Evolutionary conservation across 441 rosid species (phyloP).

Genomic region (Manihot esculenta): DNA sequence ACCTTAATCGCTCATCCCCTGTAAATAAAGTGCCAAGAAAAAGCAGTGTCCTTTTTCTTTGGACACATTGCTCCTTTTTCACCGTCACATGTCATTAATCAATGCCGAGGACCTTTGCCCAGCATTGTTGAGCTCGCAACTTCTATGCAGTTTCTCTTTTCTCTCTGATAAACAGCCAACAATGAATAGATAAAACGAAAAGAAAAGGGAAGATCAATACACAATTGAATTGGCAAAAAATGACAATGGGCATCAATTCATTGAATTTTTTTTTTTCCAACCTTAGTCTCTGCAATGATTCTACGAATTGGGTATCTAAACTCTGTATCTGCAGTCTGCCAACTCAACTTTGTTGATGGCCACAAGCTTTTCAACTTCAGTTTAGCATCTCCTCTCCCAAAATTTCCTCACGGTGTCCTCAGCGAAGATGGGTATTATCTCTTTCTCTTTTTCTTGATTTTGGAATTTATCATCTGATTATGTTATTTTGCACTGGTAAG

Average conservation of each 20-base stretch:
- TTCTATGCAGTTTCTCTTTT: too few species aligned
- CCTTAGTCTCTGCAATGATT: conserved; percentile 29
- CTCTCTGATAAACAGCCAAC: too few species aligned
- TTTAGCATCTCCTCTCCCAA: conserved; percentile 64
- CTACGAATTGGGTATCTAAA: conserved; percentile 27
- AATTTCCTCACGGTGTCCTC: conserved; percentile 77
- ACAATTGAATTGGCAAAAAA: conserved; percentile 12
- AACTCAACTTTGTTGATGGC: conserved; percentile 51
- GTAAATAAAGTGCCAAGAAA: too few species aligned
- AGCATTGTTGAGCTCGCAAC: too few species aligned
- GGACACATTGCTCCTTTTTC: too few species aligned
- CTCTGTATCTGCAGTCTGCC: conserved; percentile 49
- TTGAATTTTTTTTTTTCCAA: conserved; percentile 34
- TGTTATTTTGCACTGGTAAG: conserved; percentile 1
- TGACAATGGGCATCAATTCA: conserved; percentile 26
- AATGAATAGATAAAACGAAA: too few species aligned
- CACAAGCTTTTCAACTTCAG: conserved; percentile 59
- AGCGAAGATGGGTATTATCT: conserved; percentile 88
- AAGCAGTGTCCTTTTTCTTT: too few species aligned
- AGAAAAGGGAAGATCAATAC: too few species aligned
- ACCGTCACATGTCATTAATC: too few species aligned
- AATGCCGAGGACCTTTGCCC: too few species aligned
- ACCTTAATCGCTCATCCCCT: too few species aligned
- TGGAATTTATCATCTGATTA: conserved; percentile 6
- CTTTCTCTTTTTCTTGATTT: conserved; percentile 24